These are phyloP conservation scores for Pneumocystis carinii DNA, from an alignment of 1,139 yeast species.

Conservation along the genomic window DNA sequence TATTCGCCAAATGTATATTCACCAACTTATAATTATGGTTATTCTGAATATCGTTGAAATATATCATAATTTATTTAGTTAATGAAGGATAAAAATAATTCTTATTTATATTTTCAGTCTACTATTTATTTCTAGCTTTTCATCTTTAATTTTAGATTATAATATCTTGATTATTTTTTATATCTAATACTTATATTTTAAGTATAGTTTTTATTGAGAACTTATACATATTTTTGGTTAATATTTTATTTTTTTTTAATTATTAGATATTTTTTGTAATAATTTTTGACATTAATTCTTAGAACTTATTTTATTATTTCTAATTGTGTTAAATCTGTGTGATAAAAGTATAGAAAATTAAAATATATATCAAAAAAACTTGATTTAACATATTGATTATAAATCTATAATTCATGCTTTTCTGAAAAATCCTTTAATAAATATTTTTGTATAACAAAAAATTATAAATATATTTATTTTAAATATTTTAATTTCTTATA, in stretches of 20 bases:
- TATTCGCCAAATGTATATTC: neutral
- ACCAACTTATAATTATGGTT: neutral
- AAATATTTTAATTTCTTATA: conserved; percentile 19
- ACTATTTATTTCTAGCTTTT: neutral
- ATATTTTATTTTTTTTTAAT: neutral
- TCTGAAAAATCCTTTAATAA: too few relatives aligned
- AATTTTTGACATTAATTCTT: neutral
- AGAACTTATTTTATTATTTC: neutral
- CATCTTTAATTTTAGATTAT: neutral
- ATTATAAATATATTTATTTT: conserved; percentile 20
- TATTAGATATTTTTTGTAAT: neutral
- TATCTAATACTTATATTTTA: neutral
- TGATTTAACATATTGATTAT: too few relatives aligned
- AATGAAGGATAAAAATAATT: neutral
- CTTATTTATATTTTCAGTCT: neutral
- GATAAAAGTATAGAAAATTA: conserved; percentile 11
- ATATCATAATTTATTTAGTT: neutral
- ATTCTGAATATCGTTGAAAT: neutral
- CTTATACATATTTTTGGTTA: neutral
- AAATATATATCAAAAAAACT: too few relatives aligned
- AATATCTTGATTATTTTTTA: neutral
- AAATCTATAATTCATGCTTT: too few relatives aligned
- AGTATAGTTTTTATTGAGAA: neutral
- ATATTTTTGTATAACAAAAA: too few relatives aligned
- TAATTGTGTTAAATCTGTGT: neutral